Percentiles rank a stretch among this genome's conserved stretches.
Evolutionary conservation across 768 basidiomycete species (phyloP).

Genomic region (Mycena galopus): DNA sequence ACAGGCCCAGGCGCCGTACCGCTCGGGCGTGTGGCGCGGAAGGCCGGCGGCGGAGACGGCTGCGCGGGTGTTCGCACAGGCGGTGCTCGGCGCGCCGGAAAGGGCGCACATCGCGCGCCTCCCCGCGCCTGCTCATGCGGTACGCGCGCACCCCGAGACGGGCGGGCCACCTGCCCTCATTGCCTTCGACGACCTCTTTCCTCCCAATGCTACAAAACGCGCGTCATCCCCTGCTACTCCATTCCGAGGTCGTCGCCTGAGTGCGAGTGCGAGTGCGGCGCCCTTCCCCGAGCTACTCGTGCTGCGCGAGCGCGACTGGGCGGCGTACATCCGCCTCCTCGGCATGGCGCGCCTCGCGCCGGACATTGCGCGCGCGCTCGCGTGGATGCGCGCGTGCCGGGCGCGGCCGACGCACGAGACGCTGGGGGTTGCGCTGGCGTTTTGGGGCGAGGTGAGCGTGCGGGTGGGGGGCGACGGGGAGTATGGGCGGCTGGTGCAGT

Average conservation of each 20-base stretch:
- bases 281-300: constrained; percentile 22
- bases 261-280: constrained; percentile 19
- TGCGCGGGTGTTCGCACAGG: constrained; percentile 24
- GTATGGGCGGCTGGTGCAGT: constrained; percentile 71
- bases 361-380: constrained; percentile 76
- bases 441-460: constrained; percentile 79
- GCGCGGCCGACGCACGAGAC: constrained; percentile 68
- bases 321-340: constrained; percentile 72
- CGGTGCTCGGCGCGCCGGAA: constrained; percentile 20
- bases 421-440: constrained; percentile 71
- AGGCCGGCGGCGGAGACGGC: constrained; percentile 36
- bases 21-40: constrained; percentile 39
- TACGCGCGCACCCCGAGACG: constrained; percentile 44
- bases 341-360: constrained; percentile 60
- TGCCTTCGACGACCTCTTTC: constrained; percentile 12
- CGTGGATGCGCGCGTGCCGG: constrained; percentile 78
- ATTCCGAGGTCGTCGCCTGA: no score
- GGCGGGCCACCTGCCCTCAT: constrained; percentile 12
- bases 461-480: constrained; percentile 57
- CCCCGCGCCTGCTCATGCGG: constrained; percentile 52
- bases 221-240: no score
- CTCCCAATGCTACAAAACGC: background rate
- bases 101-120: constrained; percentile 44
- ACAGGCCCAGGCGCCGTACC: constrained; percentile 30
- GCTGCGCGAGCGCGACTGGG: constrained; percentile 66